These are phyloP conservation scores for Magnusiomyces tetraspermus DNA, from an alignment of 1,139 yeast species.

Conservation along the genomic window DNA sequence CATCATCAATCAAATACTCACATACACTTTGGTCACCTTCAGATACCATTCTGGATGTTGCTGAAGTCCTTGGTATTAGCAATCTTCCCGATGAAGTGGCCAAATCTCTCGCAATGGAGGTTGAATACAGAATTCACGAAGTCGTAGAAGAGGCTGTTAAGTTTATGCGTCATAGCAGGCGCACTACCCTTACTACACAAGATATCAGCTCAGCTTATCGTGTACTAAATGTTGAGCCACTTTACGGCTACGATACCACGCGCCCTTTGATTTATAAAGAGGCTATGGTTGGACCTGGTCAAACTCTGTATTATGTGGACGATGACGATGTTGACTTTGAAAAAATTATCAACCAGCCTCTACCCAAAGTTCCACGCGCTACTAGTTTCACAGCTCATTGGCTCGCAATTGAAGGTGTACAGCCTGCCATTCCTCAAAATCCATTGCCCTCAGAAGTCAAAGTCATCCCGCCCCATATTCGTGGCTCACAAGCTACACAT, in stretches of 20 bases:
- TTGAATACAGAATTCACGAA: constrained; percentile 92
- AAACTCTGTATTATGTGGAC: constrained; percentile 83
- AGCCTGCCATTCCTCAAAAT: constrained; percentile 94
- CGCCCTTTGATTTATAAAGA: constrained; percentile 62
- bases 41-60: constrained; percentile 94
- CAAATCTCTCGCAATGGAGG: constrained; percentile 95
- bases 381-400: constrained; percentile 95
- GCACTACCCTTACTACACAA: constrained; percentile 68
- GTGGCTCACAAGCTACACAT: constrained; percentile 34
- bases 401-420: constrained; percentile 98
- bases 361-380: constrained; percentile 90
- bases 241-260: constrained; percentile 40
- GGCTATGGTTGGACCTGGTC: constrained; percentile 87
- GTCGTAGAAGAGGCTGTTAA: constrained; percentile 90
- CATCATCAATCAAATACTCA: constrained; percentile 43
- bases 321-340: constrained; percentile 92
- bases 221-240: constrained; percentile 71
- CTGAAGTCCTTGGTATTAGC: constrained; percentile 76
- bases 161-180: constrained; percentile 89
- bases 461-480: constrained; percentile 35
- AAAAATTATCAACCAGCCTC: constrained; percentile 81
- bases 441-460: constrained; percentile 57
- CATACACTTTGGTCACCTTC: constrained; percentile 97
- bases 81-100: constrained; percentile 86
- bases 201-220: constrained; percentile 77